Percentiles rank a stretch among this genome's conserved stretches.
phyloP scores from a whole-genome alignment of 2,329 filamentous ascomycete species.

The Cladosporium sp. region DNA sequence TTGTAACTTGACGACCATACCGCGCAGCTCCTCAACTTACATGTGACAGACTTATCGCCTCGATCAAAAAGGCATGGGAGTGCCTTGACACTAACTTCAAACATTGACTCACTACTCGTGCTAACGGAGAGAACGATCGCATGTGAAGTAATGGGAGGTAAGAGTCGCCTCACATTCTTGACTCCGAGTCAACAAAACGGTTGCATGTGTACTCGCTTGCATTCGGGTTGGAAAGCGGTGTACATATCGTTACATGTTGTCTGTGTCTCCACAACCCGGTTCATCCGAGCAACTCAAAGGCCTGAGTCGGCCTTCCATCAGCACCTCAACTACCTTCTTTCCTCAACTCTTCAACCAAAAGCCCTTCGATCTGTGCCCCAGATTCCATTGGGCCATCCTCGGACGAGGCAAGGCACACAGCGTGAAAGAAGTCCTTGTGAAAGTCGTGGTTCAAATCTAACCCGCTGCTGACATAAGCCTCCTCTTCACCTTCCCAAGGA shows the following conservation, averaged over 20 bases:
- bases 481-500: neutral
- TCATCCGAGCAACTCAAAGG: neutral
- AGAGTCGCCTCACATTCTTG: neutral
- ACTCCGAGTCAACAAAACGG: neutral
- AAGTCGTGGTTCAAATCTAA: neutral
- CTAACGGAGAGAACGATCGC: neutral
- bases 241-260: neutral
- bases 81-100: neutral
- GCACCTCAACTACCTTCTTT: neutral
- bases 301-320: neutral
- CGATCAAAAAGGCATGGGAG: neutral
- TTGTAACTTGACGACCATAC: neutral
- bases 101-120: neutral
- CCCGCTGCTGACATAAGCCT: neutral
- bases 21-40: neutral
- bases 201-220: neutral
- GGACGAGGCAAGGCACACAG: neutral
- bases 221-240: neutral
- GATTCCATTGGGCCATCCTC: neutral
- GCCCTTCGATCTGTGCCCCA: neutral
- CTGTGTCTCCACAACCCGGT: neutral
- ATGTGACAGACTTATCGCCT: neutral
- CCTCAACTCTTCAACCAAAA: neutral
- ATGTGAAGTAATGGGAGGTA: neutral
- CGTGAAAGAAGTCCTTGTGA: neutral